A percentile compares a stretch with the other conserved stretches of the same genome.
Evolutionary conservation across 2,329 filamentous ascomycete species (phyloP).

Genomic region (Sporothrix euskadiensis): DNA sequence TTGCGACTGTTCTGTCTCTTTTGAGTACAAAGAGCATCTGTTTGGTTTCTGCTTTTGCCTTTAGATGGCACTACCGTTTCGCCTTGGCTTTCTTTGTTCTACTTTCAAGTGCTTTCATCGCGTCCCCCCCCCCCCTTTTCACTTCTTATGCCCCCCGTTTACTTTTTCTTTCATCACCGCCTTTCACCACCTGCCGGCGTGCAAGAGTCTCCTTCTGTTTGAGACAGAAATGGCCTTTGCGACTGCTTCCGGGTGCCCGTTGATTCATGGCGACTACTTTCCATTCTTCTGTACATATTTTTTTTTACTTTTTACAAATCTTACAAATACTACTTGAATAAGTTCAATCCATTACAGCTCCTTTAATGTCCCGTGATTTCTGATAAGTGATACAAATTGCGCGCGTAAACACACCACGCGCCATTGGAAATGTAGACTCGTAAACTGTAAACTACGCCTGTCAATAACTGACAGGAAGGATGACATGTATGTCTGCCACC

Average conservation of each 20-base stretch:
- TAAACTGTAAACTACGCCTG: neutral
- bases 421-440: neutral
- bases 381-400: neutral
- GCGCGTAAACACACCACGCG: neutral
- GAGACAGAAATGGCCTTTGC: neutral
- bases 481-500: neutral
- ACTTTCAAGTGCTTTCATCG: neutral
- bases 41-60: slow-evolving; percentile 4
- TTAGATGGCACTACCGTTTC: neutral
- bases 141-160: neutral
- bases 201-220: neutral
- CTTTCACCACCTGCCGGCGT: slow-evolving; percentile 7
- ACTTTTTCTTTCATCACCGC: neutral
- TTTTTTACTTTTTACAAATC: neutral
- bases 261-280: neutral
- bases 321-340: neutral
- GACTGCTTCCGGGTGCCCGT: slow-evolving; percentile 15
- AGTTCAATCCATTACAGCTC: neutral
- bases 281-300: slow-evolving; percentile 19
- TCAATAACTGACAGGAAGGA: neutral
- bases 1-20: neutral
- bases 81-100: neutral
- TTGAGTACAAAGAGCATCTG: neutral
- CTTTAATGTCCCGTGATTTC: neutral
- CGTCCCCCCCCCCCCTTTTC: neutral